Conservation (phyloP, 2,329 filamentous ascomycete species). For the Corniculantispora saksenae region DNA sequence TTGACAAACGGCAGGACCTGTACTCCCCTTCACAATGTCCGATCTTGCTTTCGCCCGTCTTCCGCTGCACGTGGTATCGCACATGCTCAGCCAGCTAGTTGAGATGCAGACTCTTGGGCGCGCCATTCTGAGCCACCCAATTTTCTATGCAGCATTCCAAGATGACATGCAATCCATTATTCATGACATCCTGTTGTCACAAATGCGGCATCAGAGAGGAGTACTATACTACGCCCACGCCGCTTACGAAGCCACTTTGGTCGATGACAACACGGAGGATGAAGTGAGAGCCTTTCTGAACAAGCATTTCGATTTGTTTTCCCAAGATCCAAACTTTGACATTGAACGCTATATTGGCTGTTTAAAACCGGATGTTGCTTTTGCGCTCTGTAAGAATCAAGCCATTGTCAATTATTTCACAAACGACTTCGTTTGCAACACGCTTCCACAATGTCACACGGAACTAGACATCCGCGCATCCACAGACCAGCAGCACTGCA, state of each 20-base stretch:
- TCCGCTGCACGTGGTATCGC: background rate
- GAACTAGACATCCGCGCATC: no score
- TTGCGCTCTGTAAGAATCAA: background rate
- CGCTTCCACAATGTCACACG: background rate
- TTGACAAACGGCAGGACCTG: no score
- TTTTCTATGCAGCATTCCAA: background rate
- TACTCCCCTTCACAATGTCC: no score
- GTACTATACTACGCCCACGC: background rate
- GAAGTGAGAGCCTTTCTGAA: background rate
- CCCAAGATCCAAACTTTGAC: background rate
- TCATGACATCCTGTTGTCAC: background rate
- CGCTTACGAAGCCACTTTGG: background rate
- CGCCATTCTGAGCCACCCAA: background rate
- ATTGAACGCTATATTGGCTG: background rate
- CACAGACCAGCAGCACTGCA: background rate
- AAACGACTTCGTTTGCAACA: background rate
- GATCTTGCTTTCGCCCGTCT: no score
- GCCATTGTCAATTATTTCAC: slow-evolving; percentile 1
- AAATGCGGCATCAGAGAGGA: background rate
- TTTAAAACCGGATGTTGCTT: background rate
- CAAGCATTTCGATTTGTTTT: background rate
- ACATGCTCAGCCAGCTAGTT: background rate
- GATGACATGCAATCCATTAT: background rate
- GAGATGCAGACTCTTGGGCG: background rate
- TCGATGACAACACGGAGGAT: background rate